Evolutionary conservation across 495 filamentous ascomycete genomes (phyloP).

Genomic region (Talaromyces nanjingensis): DNA sequence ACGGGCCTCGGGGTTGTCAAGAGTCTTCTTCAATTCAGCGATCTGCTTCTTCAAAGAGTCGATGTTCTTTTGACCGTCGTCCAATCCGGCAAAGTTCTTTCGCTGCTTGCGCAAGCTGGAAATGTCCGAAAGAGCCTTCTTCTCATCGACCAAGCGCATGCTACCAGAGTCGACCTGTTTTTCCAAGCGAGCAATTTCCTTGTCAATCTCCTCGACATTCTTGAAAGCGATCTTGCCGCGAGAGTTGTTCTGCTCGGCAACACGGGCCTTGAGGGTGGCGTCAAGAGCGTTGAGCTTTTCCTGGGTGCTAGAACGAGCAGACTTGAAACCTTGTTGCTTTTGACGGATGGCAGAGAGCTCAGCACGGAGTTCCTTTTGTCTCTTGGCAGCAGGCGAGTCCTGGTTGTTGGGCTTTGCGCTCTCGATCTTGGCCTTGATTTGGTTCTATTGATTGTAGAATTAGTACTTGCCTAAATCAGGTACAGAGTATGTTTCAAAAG

Average conservation of each 20-base stretch:
- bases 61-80: conserved; percentile 75
- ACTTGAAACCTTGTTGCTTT: conserved; percentile 80
- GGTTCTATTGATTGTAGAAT: conserved; percentile 50
- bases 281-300: conserved; percentile 86
- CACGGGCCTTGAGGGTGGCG: conserved; percentile 69
- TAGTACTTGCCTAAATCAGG: not conserved
- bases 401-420: conserved; percentile 66
- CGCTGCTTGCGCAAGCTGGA: conserved; percentile 76
- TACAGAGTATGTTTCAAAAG: not conserved
- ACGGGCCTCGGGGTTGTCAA: conserved; percentile 90
- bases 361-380: conserved; percentile 71
- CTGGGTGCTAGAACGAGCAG: conserved; percentile 60
- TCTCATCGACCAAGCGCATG: conserved; percentile 94
- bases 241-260: conserved; percentile 78
- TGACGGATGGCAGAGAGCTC: conserved; percentile 65
- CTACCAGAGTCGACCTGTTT: conserved; percentile 75
- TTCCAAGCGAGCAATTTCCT: conserved; percentile 70
- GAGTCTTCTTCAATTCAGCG: conserved; percentile 70
- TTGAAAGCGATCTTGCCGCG: conserved; percentile 72
- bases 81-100: conserved; percentile 81
- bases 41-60: conserved; percentile 79
- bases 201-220: conserved; percentile 79
- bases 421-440: conserved; percentile 78
- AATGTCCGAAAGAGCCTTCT: conserved; percentile 80
- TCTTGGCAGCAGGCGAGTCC: conserved; percentile 65